phyloP scores from a whole-genome alignment of 225 moss, liverwort and hornwort genomes.

The Bryoerythrophyllum caledonicum region DNA sequence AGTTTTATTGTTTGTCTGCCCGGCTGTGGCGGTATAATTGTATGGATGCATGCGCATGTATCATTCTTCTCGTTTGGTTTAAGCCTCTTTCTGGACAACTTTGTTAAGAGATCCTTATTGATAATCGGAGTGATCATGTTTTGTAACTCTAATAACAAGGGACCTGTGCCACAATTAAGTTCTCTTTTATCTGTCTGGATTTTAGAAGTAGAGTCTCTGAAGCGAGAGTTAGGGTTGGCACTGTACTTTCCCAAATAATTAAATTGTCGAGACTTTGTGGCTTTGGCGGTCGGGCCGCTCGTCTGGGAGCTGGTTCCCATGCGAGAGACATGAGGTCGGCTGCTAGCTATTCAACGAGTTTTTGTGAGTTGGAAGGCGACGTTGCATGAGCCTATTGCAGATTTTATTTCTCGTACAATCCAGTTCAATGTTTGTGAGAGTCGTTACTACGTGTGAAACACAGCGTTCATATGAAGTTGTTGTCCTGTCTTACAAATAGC shows the following conservation, averaged over 20 bases:
- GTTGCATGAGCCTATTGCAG: too few relatives aligned
- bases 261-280: too few relatives aligned
- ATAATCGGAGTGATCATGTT: conserved; percentile 1
- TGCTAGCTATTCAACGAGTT: background rate
- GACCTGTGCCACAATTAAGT: background rate
- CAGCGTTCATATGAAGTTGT: background rate
- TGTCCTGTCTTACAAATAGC: background rate
- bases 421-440: background rate
- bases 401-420: conserved; percentile 1
- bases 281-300: too few relatives aligned
- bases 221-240: conserved; percentile 17
- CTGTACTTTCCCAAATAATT: background rate
- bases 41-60: conserved; percentile 3
- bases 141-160: background rate
- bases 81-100: background rate
- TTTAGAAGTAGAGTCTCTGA: background rate
- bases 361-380: conserved; percentile 3
- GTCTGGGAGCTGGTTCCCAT: background rate
- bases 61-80: background rate
- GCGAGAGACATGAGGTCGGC: background rate
- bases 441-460: too few relatives aligned
- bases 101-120: conserved; percentile 4
- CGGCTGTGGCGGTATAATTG: background rate
- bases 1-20: background rate
- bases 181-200: background rate